Evolutionary conservation across 352 stramenopile genomes (phyloP).

Genomic region (Globisporangium irregulare): DNA sequence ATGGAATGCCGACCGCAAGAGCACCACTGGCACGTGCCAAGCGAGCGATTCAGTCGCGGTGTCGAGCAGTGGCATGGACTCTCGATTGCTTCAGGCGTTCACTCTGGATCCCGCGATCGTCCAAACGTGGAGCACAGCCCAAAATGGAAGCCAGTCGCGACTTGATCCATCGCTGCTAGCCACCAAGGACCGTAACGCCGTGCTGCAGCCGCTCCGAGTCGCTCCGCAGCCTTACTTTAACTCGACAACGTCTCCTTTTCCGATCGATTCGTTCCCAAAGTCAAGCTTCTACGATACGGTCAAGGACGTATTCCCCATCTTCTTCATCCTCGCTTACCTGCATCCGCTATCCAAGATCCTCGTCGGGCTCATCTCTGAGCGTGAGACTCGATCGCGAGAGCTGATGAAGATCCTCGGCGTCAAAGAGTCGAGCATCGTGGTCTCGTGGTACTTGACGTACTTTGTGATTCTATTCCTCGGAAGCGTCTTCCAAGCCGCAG

Average conservation of each 20-base stretch:
- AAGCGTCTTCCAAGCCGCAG: conserved; percentile 46
- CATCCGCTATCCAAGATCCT: conserved; percentile 84
- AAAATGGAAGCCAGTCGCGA: not conserved
- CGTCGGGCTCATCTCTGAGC: conserved; percentile 86
- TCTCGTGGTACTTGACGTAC: conserved; percentile 87
- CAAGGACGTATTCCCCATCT: conserved; percentile 64
- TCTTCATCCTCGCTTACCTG: conserved; percentile 89
- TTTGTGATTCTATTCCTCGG: conserved; percentile 71
- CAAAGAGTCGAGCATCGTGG: conserved; percentile 59
- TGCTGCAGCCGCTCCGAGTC: conserved; percentile 36
- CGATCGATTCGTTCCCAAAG: conserved; percentile 30
- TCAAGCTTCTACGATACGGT: conserved; percentile 61
- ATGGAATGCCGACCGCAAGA: conserved; percentile 25
- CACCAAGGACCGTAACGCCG: not conserved
- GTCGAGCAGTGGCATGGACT: conserved; percentile 14
- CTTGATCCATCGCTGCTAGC: conserved; percentile 1
- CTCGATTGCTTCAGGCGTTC: conserved; percentile 21
- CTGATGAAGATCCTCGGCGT: conserved; percentile 91
- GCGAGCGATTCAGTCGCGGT: conserved; percentile 11
- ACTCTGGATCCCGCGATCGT: conserved; percentile 19
- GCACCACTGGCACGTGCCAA: conserved; percentile 27
- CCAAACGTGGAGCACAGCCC: not conserved
- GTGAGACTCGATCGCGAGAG: conserved; percentile 86
- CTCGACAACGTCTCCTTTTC: conserved; percentile 33
- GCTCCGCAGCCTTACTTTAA: conserved; percentile 44